Base-by-base conservation (phyloP, 208 protist genomes). In the Trypanosoma vivax region DNA sequence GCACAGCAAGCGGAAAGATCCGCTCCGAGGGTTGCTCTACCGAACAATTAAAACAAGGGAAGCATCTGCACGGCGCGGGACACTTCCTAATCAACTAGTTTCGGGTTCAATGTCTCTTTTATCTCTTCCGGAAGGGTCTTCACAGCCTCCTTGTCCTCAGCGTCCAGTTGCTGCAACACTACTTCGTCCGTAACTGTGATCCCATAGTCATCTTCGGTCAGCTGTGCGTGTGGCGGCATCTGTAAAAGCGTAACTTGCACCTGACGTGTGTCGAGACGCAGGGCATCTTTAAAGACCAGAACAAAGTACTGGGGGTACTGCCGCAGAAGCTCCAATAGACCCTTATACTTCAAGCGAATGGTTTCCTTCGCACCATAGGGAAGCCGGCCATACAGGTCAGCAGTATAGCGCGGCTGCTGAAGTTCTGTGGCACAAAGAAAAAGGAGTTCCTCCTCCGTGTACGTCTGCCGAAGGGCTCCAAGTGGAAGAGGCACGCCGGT, bases 401-500 rank as follows among this genome's bases (percentile, higher is more conserved):
- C 2, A 3, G 43, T 24, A 11, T 5, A 25, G 28, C 64, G 62
- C 1, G 56, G 40, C n/a, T 54, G 53, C 14, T 40, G 52, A 16
- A 86, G 42, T 30, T 79, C 63, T 27, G 58, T 49, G 0, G 78
- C 71, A 18, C 70, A 49, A 19, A 86, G 43, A 37, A 66, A 63
- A 4, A 83, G 39, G 3, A 83, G 31, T 40, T 88, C 75, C 38
- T 67, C 56, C 10, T 76, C 65, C 1, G 62, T 69, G 69, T 81
- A 88, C 31, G 23, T 25, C 21, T 61, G 27, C 2, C 73, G 71
- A 42, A 88, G 67, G 14, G 48, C 48, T 18, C 73, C 68, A 3
- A 65, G 63, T 7, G 79, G 79, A 37, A 88, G 65, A 29, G 79
- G 75, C n/a, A 76, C 42, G 10, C 69, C 75, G 7, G 65, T 40